Evolutionary conservation across 139 green algal species (phyloP), one percentile per base, ranked within the genome.

Genomic region (Limnomonas spitsbergensis): DNA sequence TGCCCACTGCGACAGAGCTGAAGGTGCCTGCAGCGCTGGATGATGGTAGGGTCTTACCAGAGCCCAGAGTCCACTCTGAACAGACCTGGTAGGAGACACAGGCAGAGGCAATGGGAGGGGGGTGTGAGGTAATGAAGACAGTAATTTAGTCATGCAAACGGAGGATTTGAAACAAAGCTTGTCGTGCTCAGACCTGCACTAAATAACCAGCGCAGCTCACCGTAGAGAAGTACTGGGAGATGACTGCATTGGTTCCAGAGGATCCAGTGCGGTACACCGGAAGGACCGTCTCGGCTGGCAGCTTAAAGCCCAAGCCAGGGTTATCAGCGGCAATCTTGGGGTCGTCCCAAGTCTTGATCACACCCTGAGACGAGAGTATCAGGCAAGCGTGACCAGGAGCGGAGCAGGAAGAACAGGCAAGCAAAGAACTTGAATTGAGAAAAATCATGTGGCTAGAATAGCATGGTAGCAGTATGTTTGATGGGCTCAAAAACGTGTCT

Each of bases 231-330:
- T 85, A 85, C 36, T 75, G 40, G n/a, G 81, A 82, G 61, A 86
- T 75, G 7, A 82, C 73, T 9, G 77, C 66, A 20, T 78, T 86
- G 52, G 81, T 82, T 4, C 81, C 81, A 24, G 69, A 80, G 72
- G 20, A 40, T 1, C 40, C 38, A n/a, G 61, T 47, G 29, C 81
- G 77, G 66, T 80, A 86, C 24, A 80, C 54, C 29, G 75, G 74
- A 0, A 35, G 61, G 72, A 86, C 77, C 1, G 71, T 35, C 37
- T 78, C 7, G 26, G 72, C 38, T 27, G 81, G 76, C 29, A 82
- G 66, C 1, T 40, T 61, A 38, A 39, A 26, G 68, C 39, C 38
- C 14, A 72, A 2, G 26, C 38, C 70, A n/a, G 34, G 36, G 68
- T 84, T 81, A 40, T 81, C 76, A 1, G 76, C 61, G 0, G 72